A percentile compares a stretch with the other conserved stretches of the same genome.
Evolutionary conservation across 2,329 filamentous ascomycete genomes (phyloP).

Genomic region (Trichoderma breve): DNA sequence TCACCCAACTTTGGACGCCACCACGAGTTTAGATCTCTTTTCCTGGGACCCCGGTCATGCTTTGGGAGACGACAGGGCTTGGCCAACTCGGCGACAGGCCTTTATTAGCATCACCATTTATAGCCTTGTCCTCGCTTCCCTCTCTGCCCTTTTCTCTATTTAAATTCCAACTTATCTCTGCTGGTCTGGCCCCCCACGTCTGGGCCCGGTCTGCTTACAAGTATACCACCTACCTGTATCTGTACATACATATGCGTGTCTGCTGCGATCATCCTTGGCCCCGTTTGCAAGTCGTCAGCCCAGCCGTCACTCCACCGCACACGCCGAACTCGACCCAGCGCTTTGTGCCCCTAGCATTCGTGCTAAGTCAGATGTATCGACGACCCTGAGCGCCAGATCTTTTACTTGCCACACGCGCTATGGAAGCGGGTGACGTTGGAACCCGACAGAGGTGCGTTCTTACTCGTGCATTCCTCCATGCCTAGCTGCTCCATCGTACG

Average conservation of each 20-base stretch:
- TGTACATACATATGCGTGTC: slow-evolving; percentile 9
- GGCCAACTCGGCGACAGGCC: slow-evolving; percentile 21
- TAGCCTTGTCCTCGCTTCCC: slow-evolving; percentile 19
- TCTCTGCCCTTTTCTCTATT: slow-evolving; percentile 18
- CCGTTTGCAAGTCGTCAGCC: slow-evolving; percentile 15
- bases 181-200: slow-evolving; percentile 1
- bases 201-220: slow-evolving; percentile 7
- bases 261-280: slow-evolving; percentile 21
- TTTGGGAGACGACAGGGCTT: slow-evolving; percentile 21
- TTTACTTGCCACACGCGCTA: slow-evolving; percentile 38
- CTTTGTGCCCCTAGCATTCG: slow-evolving; percentile 20
- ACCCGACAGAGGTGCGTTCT: slow-evolving; percentile 39
- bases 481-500: slow-evolving; percentile 23
- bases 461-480: slow-evolving; percentile 27
- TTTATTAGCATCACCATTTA: slow-evolving; percentile 23
- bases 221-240: not conserved
- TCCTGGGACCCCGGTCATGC: slow-evolving; percentile 22
- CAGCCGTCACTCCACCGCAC: slow-evolving; percentile 20
- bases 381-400: slow-evolving; percentile 38
- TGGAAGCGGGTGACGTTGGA: slow-evolving; percentile 41
- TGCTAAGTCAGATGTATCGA: slow-evolving; percentile 39
- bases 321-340: slow-evolving; percentile 21
- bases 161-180: slow-evolving; percentile 15
- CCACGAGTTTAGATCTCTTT: slow-evolving; percentile 39
- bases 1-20: slow-evolving; percentile 33